Evolutionary conservation across 495 filamentous ascomycete species (phyloP).

Genomic region (Hamigera avellanea): DNA sequence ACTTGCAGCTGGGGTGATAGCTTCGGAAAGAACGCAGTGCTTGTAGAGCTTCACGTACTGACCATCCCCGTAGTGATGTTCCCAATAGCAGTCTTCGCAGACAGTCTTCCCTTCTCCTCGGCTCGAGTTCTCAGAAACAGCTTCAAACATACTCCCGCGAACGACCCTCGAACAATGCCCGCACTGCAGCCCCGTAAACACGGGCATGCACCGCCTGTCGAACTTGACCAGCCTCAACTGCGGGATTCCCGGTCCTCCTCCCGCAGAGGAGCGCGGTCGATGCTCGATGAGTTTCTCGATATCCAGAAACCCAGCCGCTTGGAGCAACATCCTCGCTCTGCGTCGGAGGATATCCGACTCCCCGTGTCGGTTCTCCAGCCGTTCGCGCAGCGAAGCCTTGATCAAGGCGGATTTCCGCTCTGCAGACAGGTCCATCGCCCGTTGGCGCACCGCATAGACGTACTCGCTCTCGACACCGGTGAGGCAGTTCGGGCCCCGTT

Average conservation of each 20-base stretch:
- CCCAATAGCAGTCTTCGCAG: constrained; percentile 10
- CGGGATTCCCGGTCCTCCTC: constrained; percentile 12
- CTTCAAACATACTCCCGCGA: no score
- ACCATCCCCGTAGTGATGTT: constrained; percentile 5
- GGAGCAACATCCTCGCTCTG: constrained; percentile 12
- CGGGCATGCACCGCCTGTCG: no score
- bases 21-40: constrained; percentile 13
- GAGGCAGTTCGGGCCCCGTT: no score
- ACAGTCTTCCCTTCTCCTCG: constrained; percentile 1
- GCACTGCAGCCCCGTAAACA: no score
- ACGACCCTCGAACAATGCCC: no score
- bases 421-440: no score
- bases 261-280: constrained; percentile 12
- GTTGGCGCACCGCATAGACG: no score
- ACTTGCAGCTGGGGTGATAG: constrained; percentile 8
- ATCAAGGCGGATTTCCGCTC: no score
- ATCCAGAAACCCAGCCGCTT: constrained; percentile 22
- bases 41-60: constrained; percentile 18
- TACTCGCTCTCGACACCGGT: no score
- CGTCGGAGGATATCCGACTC: constrained; percentile 1
- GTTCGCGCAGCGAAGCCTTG: no score
- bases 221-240: constrained; percentile 4
- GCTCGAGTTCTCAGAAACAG: constrained; percentile 2
- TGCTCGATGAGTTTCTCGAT: constrained; percentile 27
- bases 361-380: no score